Percentiles rank a stretch among this genome's conserved stretches.
These are phyloP conservation scores for Saccharomycopsis sp. DNA, from an alignment of 805 yeast genomes.

Conservation along the genomic window DNA sequence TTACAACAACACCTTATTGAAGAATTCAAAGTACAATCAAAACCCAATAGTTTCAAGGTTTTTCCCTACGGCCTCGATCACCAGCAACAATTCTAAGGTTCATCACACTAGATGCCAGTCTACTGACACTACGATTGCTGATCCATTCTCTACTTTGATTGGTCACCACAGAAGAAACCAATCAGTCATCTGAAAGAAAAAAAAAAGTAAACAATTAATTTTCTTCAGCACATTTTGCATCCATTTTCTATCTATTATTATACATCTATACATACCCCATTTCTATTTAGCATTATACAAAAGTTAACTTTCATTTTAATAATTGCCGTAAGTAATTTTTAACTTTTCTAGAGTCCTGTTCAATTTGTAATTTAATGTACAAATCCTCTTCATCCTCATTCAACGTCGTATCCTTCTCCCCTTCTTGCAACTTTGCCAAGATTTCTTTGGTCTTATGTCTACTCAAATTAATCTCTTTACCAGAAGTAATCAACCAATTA, in stretches of 20 bases:
- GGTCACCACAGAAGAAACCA: background rate
- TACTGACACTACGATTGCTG: too few species aligned
- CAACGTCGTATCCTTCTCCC: background rate
- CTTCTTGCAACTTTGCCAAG: background rate
- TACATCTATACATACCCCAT: too few species aligned
- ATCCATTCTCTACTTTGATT: background rate
- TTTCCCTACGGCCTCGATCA: conserved; percentile 18
- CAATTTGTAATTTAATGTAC: conserved; percentile 17
- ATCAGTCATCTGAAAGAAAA: too few species aligned
- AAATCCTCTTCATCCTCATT: conserved; percentile 2
- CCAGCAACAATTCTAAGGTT: too few species aligned
- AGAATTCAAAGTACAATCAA: conserved; percentile 4
- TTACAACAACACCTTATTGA: background rate
- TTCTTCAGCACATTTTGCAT: too few species aligned
- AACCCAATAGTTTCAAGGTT: conserved; percentile 16
- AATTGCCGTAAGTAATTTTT: conserved; percentile 1
- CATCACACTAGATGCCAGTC: too few species aligned
- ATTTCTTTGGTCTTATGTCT: conserved; percentile 7
- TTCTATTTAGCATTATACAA: background rate
- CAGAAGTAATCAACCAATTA: conserved; percentile 7
- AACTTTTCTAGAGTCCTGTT: conserved; percentile 10
- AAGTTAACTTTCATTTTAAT: background rate
- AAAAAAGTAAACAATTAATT: too few species aligned
- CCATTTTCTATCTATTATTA: too few species aligned
- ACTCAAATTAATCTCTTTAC: conserved; percentile 9